Base-by-base conservation (phyloP, 192 early-diverging fungal species). In the Entomortierella beljakovae region DNA sequence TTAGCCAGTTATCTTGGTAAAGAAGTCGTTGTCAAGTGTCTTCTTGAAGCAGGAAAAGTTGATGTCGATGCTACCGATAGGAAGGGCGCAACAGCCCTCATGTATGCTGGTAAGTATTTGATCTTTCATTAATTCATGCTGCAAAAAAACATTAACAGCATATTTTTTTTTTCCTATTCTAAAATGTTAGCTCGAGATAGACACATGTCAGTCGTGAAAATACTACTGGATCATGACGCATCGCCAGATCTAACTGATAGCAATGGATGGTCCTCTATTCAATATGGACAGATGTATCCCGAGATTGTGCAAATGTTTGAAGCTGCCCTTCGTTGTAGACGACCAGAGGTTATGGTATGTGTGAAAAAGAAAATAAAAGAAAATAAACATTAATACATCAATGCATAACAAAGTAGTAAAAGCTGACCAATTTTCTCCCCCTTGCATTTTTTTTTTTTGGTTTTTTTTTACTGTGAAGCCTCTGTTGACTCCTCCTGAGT, bases 1-100 rank as follows among this genome's bases (percentile, higher is more conserved):
- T 64, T 91, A 37, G 90, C 88, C 32, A 87, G 88, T 55, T 91
- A 91, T 61, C 74, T 91, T 15, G 90, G 90, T 38, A 91, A 91
- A 57, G 61, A 81, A 9, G 83, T 86, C 31, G 80, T 91, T 8
- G 85, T 89, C 32, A 62, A 65, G 25, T 70, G 87, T 37, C 65
- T 91, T 42, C 60, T 91, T 54, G 90, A 91, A 49, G 87, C 84
- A 48, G 90, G 90, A 0, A 72, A 84, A 26, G 89, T 89, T 3
- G 83, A 88, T 74, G 89, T 90, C 22, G 83, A 91, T 70, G 84
- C 83, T 1, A 71, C 81, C 1, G 90, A 91, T 55, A 81, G 82
- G 42, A 91, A 91, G 66, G 87, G 88, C 15, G 90, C 90, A 7
- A 89, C 90, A 7, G 87, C 90, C 1, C 55, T 91, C 20, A 91